Percentiles rank a stretch among this genome's conserved stretches.
These are phyloP conservation scores for Physcomitrellopsis africana DNA, from an alignment of 225 moss, liverwort and hornwort genomes.

Conservation along the genomic window DNA sequence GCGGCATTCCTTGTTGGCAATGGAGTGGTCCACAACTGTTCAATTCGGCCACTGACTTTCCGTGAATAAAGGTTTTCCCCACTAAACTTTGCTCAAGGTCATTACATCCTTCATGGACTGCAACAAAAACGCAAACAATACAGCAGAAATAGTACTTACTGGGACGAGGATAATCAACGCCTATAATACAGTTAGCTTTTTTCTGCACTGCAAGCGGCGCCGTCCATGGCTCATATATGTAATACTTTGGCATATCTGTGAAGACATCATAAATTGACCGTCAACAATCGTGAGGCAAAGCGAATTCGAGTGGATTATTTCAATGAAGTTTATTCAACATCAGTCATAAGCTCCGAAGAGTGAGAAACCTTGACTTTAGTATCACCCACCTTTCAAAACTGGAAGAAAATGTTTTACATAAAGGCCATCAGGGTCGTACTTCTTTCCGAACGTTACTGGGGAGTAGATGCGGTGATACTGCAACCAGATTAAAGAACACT, in stretches of 20 bases:
- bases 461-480: slow-evolving; percentile 99
- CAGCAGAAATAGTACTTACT: slow-evolving; percentile 46
- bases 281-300: not conserved
- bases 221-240: slow-evolving; percentile 98
- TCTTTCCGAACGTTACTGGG: slow-evolving; percentile 85
- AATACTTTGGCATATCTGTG: slow-evolving; percentile 88
- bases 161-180: slow-evolving; percentile 91
- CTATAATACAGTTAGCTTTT: slow-evolving; percentile 92
- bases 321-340: not conserved
- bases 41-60: not conserved
- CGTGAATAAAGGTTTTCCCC: not conserved
- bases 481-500: slow-evolving; percentile 27
- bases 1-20: slow-evolving; percentile 91
- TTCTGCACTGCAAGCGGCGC: slow-evolving; percentile 82
- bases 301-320: no score
- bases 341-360: not conserved
- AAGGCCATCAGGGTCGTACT: slow-evolving; percentile 86
- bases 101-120: not conserved
- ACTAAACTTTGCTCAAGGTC: not conserved
- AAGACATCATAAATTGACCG: not conserved
- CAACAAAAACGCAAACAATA: not conserved
- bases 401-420: slow-evolving; percentile 92
- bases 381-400: slow-evolving; percentile 69
- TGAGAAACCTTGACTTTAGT: slow-evolving; percentile 8
- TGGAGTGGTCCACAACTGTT: slow-evolving; percentile 87